A percentile compares a stretch with the other conserved stretches of the same genome.
These are phyloP conservation scores for Cladosporium cucumerinum DNA, from an alignment of 2,329 filamentous ascomycete genomes.

Conservation along the genomic window DNA sequence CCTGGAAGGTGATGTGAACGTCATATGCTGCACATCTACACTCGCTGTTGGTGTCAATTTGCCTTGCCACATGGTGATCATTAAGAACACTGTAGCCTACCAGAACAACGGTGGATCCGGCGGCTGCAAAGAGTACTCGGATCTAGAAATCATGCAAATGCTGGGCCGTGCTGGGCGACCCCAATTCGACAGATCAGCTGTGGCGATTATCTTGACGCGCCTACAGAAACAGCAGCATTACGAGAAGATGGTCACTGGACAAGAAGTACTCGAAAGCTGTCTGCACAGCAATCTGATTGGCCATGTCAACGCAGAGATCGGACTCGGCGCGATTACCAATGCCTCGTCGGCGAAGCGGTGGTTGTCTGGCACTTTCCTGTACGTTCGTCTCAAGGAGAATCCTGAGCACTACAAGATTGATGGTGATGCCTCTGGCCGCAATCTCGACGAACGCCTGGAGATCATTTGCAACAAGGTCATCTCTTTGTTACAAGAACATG, in stretches of 20 bases:
- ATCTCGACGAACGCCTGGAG: constrained; percentile 63
- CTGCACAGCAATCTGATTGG: constrained; percentile 77
- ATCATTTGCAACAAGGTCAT: constrained; percentile 70
- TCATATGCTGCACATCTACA: constrained; percentile 86
- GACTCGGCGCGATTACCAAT: constrained; percentile 67
- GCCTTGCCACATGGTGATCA: constrained; percentile 76
- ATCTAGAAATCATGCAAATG: constrained; percentile 89
- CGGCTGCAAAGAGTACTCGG: constrained; percentile 65
- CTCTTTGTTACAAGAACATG: constrained; percentile 57
- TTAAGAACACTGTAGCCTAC: constrained; percentile 74
- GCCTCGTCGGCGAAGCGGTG: constrained; percentile 65
- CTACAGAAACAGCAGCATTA: constrained; percentile 63
- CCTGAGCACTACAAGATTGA: constrained; percentile 67
- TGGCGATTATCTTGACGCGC: constrained; percentile 76
- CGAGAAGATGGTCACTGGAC: constrained; percentile 68
- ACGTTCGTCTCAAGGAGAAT: constrained; percentile 68
- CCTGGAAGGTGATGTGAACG: constrained; percentile 65
- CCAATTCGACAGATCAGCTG: constrained; percentile 74
- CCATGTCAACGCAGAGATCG: constrained; percentile 80
- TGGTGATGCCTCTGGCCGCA: constrained; percentile 47
- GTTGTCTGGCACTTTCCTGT: constrained; percentile 75
- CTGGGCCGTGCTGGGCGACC: constrained; percentile 78
- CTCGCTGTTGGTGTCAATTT: constrained; percentile 80
- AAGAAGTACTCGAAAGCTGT: constrained; percentile 72
- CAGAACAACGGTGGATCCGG: constrained; percentile 41